Conservation (phyloP, 495 filamentous ascomycete genomes). For the Beverwykella pulmonaria region DNA sequence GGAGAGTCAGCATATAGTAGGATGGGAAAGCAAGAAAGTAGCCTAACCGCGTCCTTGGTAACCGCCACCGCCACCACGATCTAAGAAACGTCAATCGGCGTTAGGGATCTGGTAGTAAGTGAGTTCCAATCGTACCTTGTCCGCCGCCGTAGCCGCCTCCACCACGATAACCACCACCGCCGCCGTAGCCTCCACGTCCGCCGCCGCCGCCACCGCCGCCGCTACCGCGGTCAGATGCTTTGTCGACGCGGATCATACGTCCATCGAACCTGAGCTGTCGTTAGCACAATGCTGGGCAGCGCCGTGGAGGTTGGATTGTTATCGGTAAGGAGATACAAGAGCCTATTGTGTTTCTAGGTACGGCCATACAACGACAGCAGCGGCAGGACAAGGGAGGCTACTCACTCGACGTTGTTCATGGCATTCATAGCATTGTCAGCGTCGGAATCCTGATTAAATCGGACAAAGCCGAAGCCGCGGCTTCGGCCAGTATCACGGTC, state of each 20-base stretch:
- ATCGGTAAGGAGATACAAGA: conserved; percentile 4
- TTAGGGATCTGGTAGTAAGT: not conserved
- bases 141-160: conserved; percentile 6
- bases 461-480: conserved; percentile 96
- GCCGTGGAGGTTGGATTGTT: not conserved
- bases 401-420: conserved; percentile 96
- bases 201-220: conserved; percentile 56
- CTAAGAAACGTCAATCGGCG: not conserved
- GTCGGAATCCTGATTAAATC: conserved; percentile 78
- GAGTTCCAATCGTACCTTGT: conserved; percentile 2
- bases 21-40: not conserved
- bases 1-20: not conserved
- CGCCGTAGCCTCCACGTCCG: conserved; percentile 30
- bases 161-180: conserved; percentile 20
- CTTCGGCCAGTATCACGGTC: conserved; percentile 95
- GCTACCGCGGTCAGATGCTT: conserved; percentile 78
- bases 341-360: not conserved
- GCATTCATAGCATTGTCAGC: conserved; percentile 75
- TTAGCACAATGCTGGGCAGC: conserved; percentile 2
- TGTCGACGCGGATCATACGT: conserved; percentile 93
- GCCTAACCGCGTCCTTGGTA: conserved; percentile 1
- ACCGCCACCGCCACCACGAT: not conserved
- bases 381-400: conserved; percentile 8
- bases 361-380: not conserved
- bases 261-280: conserved; percentile 78